Base-by-base conservation (phyloP, 306 rosid genomes). In the Quercus bicolor region DNA sequence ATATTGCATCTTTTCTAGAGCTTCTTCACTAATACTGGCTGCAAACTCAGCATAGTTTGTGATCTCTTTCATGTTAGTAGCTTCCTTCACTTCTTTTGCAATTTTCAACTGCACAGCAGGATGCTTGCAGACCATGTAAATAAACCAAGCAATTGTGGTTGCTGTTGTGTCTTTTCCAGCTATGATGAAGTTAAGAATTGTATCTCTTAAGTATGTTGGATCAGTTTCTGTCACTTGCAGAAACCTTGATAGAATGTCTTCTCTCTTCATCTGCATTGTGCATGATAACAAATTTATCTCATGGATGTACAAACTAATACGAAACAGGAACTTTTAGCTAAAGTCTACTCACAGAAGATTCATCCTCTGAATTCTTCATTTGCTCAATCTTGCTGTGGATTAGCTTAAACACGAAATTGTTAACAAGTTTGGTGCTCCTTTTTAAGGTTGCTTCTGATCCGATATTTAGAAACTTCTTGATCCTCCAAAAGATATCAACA, bases 91-190 rank as follows among this genome's bases (percentile, higher is more conserved):
- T 79, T 92, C 96, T 68, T 85, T n/a, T 72, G 84, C 90, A 75
- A 84, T 79, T 75, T 86, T 89, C 65, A 87, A 93, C 82, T 92
- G 96, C 6, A 87, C 86, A 33, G 33, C 68, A 66, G 93, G 96
- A 80, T 89, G 81, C 86, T 87, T 86, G 76, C 93, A 90, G 28
- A 92, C 73, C 90, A 92, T 56, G 87, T 87, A 90, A 76, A 92
- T 57, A 81, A 92, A 90, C 95, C 93, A 92, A 24, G 96, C n/a
- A 72, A 92, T 88, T 77, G 97, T 87, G 2, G 84, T 78, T 31
- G 91, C 96, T 0, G 93, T 84, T 24, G 96, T 92, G 77, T 90
- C 97, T 86, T 86, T 92, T 7, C 97, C 97, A 19, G 96, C 97
- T 43, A 92, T 83, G 7, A 92, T 72, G 62, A 90, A 77, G 81